A percentile compares a stretch with the other conserved stretches of the same genome.
Evolutionary conservation across 2,329 filamentous ascomycete species (phyloP).

Genomic region (Neopestalotiopsis clavispora): DNA sequence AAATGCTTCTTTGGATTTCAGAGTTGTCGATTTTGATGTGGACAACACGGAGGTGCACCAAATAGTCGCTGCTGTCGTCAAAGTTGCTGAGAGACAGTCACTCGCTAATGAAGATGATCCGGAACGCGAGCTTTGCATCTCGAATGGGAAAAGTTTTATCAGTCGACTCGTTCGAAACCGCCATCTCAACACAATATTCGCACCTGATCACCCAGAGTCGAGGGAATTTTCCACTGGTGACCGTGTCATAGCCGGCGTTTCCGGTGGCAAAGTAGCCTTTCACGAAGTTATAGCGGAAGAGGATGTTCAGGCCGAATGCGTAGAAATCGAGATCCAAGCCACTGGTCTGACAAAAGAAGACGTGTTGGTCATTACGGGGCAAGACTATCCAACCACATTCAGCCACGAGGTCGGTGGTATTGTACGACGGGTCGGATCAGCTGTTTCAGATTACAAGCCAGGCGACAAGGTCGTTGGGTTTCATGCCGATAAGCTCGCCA

Average conservation of each 20-base stretch:
- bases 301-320: conserved; percentile 18
- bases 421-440: conserved; percentile 21
- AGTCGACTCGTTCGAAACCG: conserved; percentile 29
- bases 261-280: conserved; percentile 30
- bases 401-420: conserved; percentile 33
- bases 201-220: conserved; percentile 15
- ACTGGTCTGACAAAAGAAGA: conserved; percentile 28
- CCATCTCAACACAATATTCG: conserved; percentile 22
- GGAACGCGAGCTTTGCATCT: conserved; percentile 29
- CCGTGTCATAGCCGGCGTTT: conserved; percentile 13
- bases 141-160: conserved; percentile 29
- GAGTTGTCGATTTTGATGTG: conserved; percentile 28
- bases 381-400: conserved; percentile 27
- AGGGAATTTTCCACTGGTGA: too few relatives aligned
- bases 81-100: conserved; percentile 1
- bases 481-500: conserved; percentile 26
- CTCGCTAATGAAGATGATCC: conserved; percentile 14
- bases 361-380: conserved; percentile 27
- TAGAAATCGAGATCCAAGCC: conserved; percentile 26
- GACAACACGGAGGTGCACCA: conserved; percentile 12
- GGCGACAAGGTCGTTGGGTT: conserved; percentile 33
- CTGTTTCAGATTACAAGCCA: conserved; percentile 20
- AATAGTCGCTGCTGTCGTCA: too few relatives aligned
- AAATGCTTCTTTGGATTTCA: conserved; percentile 31
- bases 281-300: conserved; percentile 13